phyloP scores from a whole-genome alignment of 1,284 basidiomycete genomes.

The Leccinum huronense region DNA sequence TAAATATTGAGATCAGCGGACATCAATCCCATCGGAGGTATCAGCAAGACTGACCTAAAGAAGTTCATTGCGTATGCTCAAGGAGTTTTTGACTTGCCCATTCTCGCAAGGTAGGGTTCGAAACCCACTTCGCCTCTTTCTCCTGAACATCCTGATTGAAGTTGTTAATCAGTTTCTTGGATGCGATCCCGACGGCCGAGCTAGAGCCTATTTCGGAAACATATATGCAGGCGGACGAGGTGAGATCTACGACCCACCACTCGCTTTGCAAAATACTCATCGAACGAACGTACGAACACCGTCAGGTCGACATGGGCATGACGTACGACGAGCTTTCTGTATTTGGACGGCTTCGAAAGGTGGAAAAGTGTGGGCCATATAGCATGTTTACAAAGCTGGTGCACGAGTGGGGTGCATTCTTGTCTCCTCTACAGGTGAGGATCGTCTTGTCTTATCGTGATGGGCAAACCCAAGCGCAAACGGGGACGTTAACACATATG shows the following conservation, averaged over 20 bases:
- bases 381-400: slow-evolving; percentile 94
- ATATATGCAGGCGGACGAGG: slow-evolving; percentile 96
- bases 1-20: slow-evolving; percentile 60
- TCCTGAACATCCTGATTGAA: slow-evolving; percentile 1
- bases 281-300: not conserved
- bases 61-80: slow-evolving; percentile 89
- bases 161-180: slow-evolving; percentile 67
- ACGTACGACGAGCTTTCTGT: slow-evolving; percentile 96
- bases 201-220: slow-evolving; percentile 93
- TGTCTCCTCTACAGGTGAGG: slow-evolving; percentile 76
- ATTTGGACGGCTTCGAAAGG: slow-evolving; percentile 91
- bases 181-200: slow-evolving; percentile 93
- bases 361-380: slow-evolving; percentile 97
- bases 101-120: slow-evolving; percentile 65
- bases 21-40: slow-evolving; percentile 97
- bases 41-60: slow-evolving; percentile 97
- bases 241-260: slow-evolving; percentile 26
- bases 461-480: not conserved
- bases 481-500: not conserved
- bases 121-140: not conserved
- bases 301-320: slow-evolving; percentile 96
- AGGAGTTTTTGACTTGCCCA: slow-evolving; percentile 78
- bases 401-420: slow-evolving; percentile 83
- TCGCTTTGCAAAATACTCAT: not conserved
- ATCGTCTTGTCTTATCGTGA: not conserved